Evolutionary conservation across 768 basidiomycete species (phyloP).

Genomic region (Lactifluus subvellereus): DNA sequence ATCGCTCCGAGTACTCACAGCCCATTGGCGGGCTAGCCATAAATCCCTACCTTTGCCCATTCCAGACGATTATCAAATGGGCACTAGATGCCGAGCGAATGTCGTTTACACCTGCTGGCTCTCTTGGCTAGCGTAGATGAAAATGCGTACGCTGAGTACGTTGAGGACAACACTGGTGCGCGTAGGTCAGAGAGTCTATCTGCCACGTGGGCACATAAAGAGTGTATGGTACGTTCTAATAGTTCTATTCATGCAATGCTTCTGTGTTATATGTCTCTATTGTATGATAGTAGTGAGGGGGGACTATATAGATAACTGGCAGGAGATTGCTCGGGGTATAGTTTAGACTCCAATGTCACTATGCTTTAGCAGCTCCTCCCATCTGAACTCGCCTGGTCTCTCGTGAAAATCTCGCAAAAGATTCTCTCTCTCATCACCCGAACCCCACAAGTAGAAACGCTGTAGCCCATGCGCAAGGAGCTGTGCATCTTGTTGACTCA

Average conservation of each 20-base stretch:
- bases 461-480: constrained; percentile 74
- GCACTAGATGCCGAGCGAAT: not conserved
- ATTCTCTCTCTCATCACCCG: constrained; percentile 38
- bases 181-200: not conserved
- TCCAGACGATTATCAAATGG: not conserved
- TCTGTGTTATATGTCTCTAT: not conserved
- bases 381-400: constrained; percentile 69
- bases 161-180: not conserved
- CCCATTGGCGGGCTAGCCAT: not conserved
- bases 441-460: constrained; percentile 74
- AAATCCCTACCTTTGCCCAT: not conserved
- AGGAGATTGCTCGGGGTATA: not conserved
- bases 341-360: constrained; percentile 19
- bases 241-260: not conserved
- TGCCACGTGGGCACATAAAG: not conserved
- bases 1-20: not conserved
- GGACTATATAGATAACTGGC: not conserved
- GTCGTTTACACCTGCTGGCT: not conserved
- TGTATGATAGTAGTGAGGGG: not conserved
- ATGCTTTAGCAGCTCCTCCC: constrained; percentile 69
- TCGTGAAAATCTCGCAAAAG: constrained; percentile 73
- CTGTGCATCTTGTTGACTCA: constrained; percentile 81
- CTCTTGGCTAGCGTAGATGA: not conserved
- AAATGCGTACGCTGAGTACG: not conserved
- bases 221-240: not conserved